phyloP scores from a whole-genome alignment of 75 land plant genomes.

The Pinus taeda region DNA sequence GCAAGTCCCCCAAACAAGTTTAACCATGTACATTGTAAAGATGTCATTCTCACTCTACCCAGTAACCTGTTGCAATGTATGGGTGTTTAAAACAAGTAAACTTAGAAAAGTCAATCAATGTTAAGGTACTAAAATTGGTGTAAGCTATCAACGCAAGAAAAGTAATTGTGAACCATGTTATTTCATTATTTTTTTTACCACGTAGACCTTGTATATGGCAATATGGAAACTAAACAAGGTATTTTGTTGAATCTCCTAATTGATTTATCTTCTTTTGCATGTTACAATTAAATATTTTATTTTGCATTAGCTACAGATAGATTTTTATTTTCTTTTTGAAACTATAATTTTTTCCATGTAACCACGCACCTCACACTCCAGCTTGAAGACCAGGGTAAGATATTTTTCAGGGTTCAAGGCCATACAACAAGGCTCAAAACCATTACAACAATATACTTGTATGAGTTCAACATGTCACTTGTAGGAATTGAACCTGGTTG shows the following conservation, averaged over 20 bases:
- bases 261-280: not conserved
- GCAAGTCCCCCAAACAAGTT: slow-evolving; percentile 24
- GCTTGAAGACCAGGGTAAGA: too few species aligned
- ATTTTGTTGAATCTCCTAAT: not conserved
- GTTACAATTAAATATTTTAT: not conserved
- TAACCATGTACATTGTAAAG: too few species aligned
- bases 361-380: too few species aligned
- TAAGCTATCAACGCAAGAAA: not conserved
- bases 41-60: not conserved
- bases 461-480: too few species aligned
- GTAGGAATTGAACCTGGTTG: not conserved
- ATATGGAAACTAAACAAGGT: not conserved
- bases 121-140: not conserved
- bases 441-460: too few species aligned
- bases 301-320: not conserved
- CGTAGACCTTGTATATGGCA: not conserved
- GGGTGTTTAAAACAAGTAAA: not conserved
- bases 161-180: not conserved
- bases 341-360: too few species aligned
- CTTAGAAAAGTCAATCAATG: not conserved
- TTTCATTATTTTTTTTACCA: not conserved
- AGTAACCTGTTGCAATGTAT: not conserved
- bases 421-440: not conserved
- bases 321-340: too few species aligned
- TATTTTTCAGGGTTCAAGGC: too few species aligned